Evolutionary conservation across 495 filamentous ascomycete genomes (phyloP), one percentile per base, ranked within the genome.

Genomic region (Pseudotulostoma volvatum): DNA sequence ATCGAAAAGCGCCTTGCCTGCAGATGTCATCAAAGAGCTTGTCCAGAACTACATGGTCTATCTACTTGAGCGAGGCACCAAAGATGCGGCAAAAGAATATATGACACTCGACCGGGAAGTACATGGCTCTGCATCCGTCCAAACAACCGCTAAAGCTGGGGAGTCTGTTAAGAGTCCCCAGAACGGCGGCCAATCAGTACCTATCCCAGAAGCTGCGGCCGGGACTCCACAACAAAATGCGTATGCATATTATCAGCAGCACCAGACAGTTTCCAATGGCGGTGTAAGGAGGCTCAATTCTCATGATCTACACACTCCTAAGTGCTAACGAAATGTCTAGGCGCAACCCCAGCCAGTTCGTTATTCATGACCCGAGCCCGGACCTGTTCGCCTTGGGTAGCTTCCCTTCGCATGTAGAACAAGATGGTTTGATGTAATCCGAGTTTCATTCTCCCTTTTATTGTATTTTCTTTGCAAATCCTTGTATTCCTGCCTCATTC

Each of bases 21-120:
- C 74, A 0, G 56, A 69, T 3, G 67, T 70, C 0, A 76, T 87
- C 54, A 83, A 77, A 50, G 83, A 93, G 20, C 61, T 96, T 7
- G 74, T 77, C 14, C 70, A 82, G 48, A 61, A 68, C 38, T 99
- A 94, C 57, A 76, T 93, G 68, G 60, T 66, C 8, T 96, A 92
- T 53, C 63, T 99, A 18, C 76, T 90, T 34, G 77, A 94, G 46
- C 66, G 84, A 35, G 86, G 88, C 1, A 76, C 73, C n/a, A 76
- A 82, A 43, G 76, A 83, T 28, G 72, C 81, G 0, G 84, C 84
- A 53, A 87, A 88, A 56, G 81, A 90, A 50, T 93, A 84, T 52
- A 64, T 96, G 59, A 58, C 60, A 33, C 56, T 99, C 20, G 90
- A 99, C 54, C 72, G 76, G 28, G 82, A 94, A 55, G 66, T 94